Evolutionary conservation across 768 basidiomycete genomes (phyloP), one percentile per base, ranked within the genome.

Genomic region (Suillus ampliporus): DNA sequence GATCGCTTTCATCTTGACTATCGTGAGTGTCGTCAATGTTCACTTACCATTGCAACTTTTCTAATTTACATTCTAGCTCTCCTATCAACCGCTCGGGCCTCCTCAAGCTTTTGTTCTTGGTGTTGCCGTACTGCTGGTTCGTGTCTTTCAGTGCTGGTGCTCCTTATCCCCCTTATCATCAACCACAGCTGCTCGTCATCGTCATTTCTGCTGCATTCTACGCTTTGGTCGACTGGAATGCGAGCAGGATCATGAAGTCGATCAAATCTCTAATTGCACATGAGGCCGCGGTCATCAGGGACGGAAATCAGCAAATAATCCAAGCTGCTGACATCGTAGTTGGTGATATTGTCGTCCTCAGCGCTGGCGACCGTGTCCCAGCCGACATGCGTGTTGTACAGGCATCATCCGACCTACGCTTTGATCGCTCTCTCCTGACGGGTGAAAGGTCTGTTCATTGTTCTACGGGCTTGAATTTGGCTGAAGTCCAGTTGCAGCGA

Each of bases 311-410:
- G 43, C 74, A 79, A 51, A 80, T 77, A 10, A 75, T 87, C 0
- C 79, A 86, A 14, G 88, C 88, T 11, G 82, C 84, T 61, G 82
- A 87, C 47, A 83, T 89, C 43, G 86, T 91, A 8, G 84, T 85
- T 0, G 90, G 90, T 15, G 90, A 92, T 68, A 71, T 92, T 34
- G 83, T 90, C 58, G 77, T 80, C 1, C 82, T 91, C 68, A 76
- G 76, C 28, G 82, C 90, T 61, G 90, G 90, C 28, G 85, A 87
- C 68, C 86, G 89, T 17, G 83, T 91, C 2, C 90, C 90, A 0
- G 89, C 90, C 5, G 90, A 92, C 68, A 62, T 91, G 17, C 82
- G 86, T 54, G 76, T 92, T n/a, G 80, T 90, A 40, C 78, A 86
- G 5, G 81, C 80, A 26, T 84, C 83, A 23, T 74, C 81, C 3